phyloP scores from a whole-genome alignment of 345 rosid species.

The Corchorus capsularis region DNA sequence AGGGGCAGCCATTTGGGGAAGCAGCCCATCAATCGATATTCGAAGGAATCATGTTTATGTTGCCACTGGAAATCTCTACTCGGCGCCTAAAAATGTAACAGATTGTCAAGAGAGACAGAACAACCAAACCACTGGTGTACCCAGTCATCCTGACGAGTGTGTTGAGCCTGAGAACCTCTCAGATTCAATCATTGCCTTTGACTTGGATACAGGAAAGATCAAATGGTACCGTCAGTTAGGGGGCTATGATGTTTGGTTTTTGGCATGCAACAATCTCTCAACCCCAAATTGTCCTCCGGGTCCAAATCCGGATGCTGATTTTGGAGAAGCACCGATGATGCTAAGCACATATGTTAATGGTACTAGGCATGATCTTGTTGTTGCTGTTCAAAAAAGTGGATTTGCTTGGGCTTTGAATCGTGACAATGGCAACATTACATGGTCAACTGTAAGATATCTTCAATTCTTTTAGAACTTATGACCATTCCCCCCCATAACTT shows the following conservation, averaged over 20 bases:
- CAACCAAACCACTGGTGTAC: constrained; percentile 27
- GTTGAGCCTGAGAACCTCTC: constrained; percentile 34
- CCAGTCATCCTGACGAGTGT: constrained; percentile 26
- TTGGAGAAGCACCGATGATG: constrained; percentile 42
- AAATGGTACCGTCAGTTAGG: constrained; percentile 35
- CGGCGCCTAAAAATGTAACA: constrained; percentile 21
- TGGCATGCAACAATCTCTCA: constrained; percentile 27
- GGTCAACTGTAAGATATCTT: constrained; percentile 40
- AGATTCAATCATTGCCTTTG: constrained; percentile 31
- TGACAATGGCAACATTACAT: constrained; percentile 35
- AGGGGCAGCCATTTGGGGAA: constrained; percentile 38
- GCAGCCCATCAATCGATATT: constrained; percentile 38
- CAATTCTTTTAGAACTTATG: no score
- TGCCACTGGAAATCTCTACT: constrained; percentile 38
- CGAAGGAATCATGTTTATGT: constrained; percentile 25
- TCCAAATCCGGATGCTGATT: constrained; percentile 36
- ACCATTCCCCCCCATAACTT: no score
- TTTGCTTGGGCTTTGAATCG: constrained; percentile 52
- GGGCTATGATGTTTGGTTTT: constrained; percentile 39
- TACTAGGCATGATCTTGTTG: constrained; percentile 27
- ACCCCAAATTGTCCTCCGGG: constrained; percentile 32
- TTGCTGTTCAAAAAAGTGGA: constrained; percentile 50
- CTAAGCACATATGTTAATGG: constrained; percentile 21
- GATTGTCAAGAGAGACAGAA: constrained; percentile 31
- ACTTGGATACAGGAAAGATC: constrained; percentile 28